Evolutionary conservation across 306 rosid species (phyloP), one percentile per base, ranked within the genome.

Genomic region (Quercus wislizeni): DNA sequence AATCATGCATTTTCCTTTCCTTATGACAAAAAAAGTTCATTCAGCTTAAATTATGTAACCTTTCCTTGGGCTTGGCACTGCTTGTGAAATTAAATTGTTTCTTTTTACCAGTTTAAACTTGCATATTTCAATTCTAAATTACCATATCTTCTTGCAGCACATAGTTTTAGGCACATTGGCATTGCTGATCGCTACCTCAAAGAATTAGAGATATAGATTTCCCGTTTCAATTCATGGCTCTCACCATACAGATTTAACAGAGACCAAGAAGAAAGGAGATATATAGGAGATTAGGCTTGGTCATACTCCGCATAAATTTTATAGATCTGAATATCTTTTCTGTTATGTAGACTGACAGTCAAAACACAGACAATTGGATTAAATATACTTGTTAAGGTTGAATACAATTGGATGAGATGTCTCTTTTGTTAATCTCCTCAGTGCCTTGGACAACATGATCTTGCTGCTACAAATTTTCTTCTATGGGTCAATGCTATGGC

Each of bases 111-210:
- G 20, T 63, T 13, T 19, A 63, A 63, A 63, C 20, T 62, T 25
- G 35, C 14, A 55, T 28, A 15, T 70, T 78, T 49, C 14, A 23
- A 21, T 19, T 30, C 35, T 83, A 23, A 81, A 58, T 61, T n/a
- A n/a, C 59, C 35, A 69, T 21, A 10, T 68, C 28, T 59, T 71
- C 35, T 65, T 77, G 90, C 90, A 89, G 96, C 87, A 84, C 78
- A 56, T 89, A 41, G 70, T 87, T 28, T 38, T 86, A 8, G 93
- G 90, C 28, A 82, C 83, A 18, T 75, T 87, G 78, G 87, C 85
- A 63, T 73, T 89, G 80, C 82, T 89, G 77, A 62, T 79, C 55
- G 75, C 86, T 61, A 83, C 78, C 43, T 82, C 85, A 0, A 81
- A 85, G 61, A 89, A 86, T 41, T 87, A 80, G 74, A 25, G 6